Evolutionary conservation across 805 yeast genomes (phyloP), one percentile per base, ranked within the genome.

Genomic region (Ogataea nitratoaversa): DNA sequence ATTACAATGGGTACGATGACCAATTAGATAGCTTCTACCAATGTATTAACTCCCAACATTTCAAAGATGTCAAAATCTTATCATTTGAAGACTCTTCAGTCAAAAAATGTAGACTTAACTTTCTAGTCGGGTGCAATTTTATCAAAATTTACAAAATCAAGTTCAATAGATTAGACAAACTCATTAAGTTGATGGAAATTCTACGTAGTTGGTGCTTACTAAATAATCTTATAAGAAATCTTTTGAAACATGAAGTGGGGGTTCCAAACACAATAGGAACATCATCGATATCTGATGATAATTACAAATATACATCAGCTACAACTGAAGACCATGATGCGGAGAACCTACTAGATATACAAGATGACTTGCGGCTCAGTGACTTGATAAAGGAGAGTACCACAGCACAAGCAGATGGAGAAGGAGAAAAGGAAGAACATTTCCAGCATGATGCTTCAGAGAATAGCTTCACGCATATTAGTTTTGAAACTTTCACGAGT

Each of bases 161-260:
- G 37, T 49, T 59, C 30, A 39, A 35, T 5, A 41, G 44, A 18
- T 33, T 57, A 28, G 50, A 49, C 5, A 47, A 40, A 28, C 41
- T 58, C 11, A 23, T 34, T 25, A 36, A 43, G 4, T 27, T 59
- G n/a, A 37, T 59, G 3, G 38, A 41, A n/a, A 41, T 41, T 0
- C 37, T 60, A 4, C 41, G 65, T 12, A 57, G 40, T 17, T 60
- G 64, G 65, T 53, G 56, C 25, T 37, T 57, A 18, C 16, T 59
- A 17, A 54, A 53, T 37, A 55, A 43, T 17, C 28, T 59, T 9
- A 28, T 60, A 12, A 36, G 56, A 4, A 58, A 59, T 33, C 37
- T 42, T 23, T 32, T 45, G 13, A 42, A 37, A 12, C 41, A 38
- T 20, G 41, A 41, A 22, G 30, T 37, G 14, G 12, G 7, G n/a